Conservation (phyloP, 441 rosid species). For the Codiaeum variegatum region DNA sequence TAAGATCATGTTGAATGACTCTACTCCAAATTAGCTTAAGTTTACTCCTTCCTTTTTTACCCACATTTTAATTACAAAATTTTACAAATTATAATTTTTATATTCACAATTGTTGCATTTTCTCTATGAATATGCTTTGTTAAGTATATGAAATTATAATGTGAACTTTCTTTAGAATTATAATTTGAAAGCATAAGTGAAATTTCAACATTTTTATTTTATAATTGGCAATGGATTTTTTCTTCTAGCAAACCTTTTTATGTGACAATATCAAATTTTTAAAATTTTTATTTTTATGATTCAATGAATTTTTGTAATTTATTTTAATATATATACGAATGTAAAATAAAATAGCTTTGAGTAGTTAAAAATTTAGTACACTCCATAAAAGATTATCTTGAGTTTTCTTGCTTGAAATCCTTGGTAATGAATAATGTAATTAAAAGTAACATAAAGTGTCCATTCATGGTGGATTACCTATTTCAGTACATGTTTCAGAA, state of each 20-base stretch:
- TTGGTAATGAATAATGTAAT: not conserved
- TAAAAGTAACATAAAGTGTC: not conserved
- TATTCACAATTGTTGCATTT: not conserved
- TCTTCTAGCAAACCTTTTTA: not conserved
- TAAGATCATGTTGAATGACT: too few relatives aligned
- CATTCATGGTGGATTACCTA: not conserved
- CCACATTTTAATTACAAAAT: not conserved
- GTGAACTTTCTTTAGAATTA: not conserved
- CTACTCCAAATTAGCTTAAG: too few relatives aligned
- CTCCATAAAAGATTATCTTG: not conserved
- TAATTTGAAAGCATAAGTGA: not conserved
- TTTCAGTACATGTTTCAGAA: not conserved
- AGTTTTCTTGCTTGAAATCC: not conserved
- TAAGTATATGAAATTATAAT: not conserved
- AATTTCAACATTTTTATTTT: not conserved
- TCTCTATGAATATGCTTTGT: not conserved
- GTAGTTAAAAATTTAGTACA: not conserved
- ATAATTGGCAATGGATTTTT: not conserved
- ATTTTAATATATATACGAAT: not conserved
- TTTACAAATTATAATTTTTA: not conserved
- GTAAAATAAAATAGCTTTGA: not conserved
- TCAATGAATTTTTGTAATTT: not conserved
- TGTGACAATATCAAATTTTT: not conserved
- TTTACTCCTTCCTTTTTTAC: too few relatives aligned
- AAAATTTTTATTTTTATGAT: not conserved